Evolutionary conservation across 441 rosid genomes (phyloP).

Genomic region (Cnidoscolus chayamansa): DNA sequence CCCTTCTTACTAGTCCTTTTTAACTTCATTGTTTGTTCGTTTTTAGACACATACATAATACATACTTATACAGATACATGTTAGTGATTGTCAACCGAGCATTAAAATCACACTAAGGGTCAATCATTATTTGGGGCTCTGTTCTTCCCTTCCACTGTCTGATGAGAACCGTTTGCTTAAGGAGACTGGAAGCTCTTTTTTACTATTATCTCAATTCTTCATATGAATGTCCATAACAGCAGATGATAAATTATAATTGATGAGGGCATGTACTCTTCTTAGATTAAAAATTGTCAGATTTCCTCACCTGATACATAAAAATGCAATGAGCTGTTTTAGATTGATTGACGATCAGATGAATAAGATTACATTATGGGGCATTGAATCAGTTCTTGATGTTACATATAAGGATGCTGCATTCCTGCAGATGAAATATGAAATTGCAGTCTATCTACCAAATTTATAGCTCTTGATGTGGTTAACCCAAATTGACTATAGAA

Average conservation of each 20-base stretch:
- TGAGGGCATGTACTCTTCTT: background rate
- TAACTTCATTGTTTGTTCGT: background rate
- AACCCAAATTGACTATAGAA: background rate
- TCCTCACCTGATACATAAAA: background rate
- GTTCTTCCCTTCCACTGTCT: background rate
- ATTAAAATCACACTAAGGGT: background rate
- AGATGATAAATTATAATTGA: background rate
- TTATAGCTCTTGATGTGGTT: background rate
- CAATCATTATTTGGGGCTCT: background rate
- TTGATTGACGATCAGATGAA: background rate
- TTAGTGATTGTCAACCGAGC: background rate
- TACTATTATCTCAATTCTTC: too few relatives aligned
- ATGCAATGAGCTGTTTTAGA: background rate
- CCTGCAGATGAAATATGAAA: background rate
- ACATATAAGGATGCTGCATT: background rate
- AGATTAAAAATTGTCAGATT: background rate
- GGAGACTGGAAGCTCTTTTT: too few relatives aligned
- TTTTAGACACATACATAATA: background rate
- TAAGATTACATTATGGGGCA: background rate
- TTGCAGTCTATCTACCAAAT: too few relatives aligned
- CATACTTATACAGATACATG: background rate
- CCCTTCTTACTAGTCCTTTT: background rate
- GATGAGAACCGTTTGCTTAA: background rate
- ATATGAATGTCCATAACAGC: too few relatives aligned
- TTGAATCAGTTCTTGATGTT: background rate